A percentile compares a stretch with the other conserved stretches of the same genome.
Evolutionary conservation across 768 basidiomycete genomes (phyloP).

Genomic region (Boletus reticulatus): DNA sequence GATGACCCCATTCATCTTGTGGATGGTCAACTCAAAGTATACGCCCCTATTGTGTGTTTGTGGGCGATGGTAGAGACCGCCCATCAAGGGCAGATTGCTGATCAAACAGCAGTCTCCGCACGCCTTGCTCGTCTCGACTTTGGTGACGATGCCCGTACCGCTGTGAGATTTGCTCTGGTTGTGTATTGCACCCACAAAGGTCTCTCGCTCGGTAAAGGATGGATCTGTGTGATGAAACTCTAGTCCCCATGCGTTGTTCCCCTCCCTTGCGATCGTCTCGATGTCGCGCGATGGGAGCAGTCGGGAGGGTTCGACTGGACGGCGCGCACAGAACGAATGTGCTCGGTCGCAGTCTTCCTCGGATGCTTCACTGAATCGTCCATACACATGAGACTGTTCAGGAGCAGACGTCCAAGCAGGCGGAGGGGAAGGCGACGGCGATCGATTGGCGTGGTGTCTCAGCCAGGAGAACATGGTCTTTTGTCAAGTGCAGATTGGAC

Average conservation of each 20-base stretch:
- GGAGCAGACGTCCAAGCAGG: slow-evolving; percentile 62
- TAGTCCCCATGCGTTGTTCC: slow-evolving; percentile 55
- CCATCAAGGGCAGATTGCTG: slow-evolving; percentile 59
- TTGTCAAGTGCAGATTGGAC: no score
- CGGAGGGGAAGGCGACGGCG: slow-evolving; percentile 23
- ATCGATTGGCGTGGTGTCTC: not conserved
- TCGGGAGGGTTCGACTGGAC: slow-evolving; percentile 40
- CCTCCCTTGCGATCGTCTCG: slow-evolving; percentile 47
- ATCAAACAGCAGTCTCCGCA: slow-evolving; percentile 55
- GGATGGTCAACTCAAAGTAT: slow-evolving; percentile 62
- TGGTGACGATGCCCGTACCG: slow-evolving; percentile 28
- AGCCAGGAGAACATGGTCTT: no score
- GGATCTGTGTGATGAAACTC: slow-evolving; percentile 33
- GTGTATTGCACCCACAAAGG: slow-evolving; percentile 45
- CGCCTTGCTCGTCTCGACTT: slow-evolving; percentile 38
- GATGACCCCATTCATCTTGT: slow-evolving; percentile 55
- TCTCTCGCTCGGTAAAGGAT: slow-evolving; percentile 1
- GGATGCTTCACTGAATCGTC: slow-evolving; percentile 55
- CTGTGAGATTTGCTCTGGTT: slow-evolving; percentile 32
- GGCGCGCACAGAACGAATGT: slow-evolving; percentile 44
- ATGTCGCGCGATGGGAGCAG: slow-evolving; percentile 52
- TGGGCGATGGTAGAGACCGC: slow-evolving; percentile 56
- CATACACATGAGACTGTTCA: slow-evolving; percentile 46
- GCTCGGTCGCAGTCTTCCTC: slow-evolving; percentile 54
- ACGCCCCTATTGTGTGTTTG: slow-evolving; percentile 46